phyloP scores from a whole-genome alignment of 1,139 yeast genomes.

The Kodamaea ohmeri region DNA sequence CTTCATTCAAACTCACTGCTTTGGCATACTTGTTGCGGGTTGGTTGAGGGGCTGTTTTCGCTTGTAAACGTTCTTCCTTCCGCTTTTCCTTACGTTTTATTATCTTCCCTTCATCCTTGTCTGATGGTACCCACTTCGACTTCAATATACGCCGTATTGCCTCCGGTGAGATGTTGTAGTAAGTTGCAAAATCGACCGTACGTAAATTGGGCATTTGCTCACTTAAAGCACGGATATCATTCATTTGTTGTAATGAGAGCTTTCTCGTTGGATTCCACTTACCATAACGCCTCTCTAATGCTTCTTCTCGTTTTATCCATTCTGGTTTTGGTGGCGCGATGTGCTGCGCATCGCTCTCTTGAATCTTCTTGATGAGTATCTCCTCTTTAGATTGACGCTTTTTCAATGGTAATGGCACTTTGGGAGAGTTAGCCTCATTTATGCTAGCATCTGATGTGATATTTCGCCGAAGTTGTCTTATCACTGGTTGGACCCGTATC shows the following conservation, averaged over 20 bases:
- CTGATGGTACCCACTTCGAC: slow-evolving; percentile 72
- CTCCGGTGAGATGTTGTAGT: slow-evolving; percentile 76
- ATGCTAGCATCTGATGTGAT: slow-evolving; percentile 5
- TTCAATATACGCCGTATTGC: slow-evolving; percentile 76
- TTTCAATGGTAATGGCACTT: not conserved
- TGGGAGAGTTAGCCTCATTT: not conserved
- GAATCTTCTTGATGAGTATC: slow-evolving; percentile 18
- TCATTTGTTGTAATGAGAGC: slow-evolving; percentile 69
- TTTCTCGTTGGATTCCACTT: slow-evolving; percentile 71
- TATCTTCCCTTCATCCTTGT: slow-evolving; percentile 47
- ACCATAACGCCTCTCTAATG: slow-evolving; percentile 58
- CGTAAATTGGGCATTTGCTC: slow-evolving; percentile 57
- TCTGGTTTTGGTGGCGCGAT: slow-evolving; percentile 9
- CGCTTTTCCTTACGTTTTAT: slow-evolving; percentile 46
- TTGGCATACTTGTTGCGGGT: slow-evolving; percentile 11
- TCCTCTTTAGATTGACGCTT: slow-evolving; percentile 6
- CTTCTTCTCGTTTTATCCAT: slow-evolving; percentile 69
- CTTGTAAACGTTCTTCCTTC: slow-evolving; percentile 17
- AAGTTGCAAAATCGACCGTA: slow-evolving; percentile 58
- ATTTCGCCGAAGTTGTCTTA: not conserved
- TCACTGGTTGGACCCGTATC: not conserved
- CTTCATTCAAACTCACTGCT: slow-evolving; percentile 9
- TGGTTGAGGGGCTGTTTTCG: slow-evolving; percentile 9
- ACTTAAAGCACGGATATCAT: slow-evolving; percentile 57
- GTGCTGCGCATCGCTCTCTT: slow-evolving; percentile 13